Percentiles rank a stretch among this genome's conserved stretches.
These are phyloP conservation scores for Pseudoturritis turrita DNA, from an alignment of 345 rosid species.

Conservation along the genomic window DNA sequence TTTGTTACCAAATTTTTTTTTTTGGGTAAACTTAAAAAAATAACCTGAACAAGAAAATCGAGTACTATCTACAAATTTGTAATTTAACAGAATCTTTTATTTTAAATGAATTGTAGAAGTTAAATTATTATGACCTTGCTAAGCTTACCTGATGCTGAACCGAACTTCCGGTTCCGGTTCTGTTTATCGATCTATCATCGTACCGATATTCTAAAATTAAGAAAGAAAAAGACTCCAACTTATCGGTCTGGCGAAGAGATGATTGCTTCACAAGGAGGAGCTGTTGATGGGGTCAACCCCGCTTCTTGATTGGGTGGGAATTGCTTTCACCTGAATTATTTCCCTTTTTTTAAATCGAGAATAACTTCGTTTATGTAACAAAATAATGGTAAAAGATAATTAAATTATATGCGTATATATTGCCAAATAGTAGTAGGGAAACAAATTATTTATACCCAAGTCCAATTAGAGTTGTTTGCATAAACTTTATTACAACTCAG, in stretches of 20 bases:
- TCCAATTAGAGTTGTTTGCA: background rate
- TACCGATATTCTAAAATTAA: slow-evolving; percentile 16
- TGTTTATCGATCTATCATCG: background rate
- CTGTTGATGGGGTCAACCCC: slow-evolving; percentile 32
- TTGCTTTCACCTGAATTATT: slow-evolving; percentile 8
- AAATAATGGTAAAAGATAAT: background rate
- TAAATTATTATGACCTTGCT: background rate
- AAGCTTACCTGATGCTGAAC: background rate
- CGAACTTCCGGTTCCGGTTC: slow-evolving; percentile 1
- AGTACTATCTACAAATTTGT: background rate
- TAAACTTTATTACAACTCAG: background rate
- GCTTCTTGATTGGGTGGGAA: slow-evolving; percentile 28
- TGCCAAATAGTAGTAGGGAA: background rate
- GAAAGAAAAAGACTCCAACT: background rate
- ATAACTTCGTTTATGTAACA: background rate
- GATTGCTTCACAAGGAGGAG: slow-evolving; percentile 24
- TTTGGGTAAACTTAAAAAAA: too few relatives aligned
- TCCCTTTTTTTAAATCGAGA: background rate
- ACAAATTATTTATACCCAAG: background rate
- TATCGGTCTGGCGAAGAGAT: slow-evolving; percentile 30
- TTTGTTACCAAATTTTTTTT: background rate
- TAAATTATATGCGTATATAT: background rate
- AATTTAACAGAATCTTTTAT: background rate
- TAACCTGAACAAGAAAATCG: background rate
- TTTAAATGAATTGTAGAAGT: background rate